These are phyloP conservation scores for Cyberlindnera misumaiensis DNA, from an alignment of 805 yeast species.

Conservation along the genomic window DNA sequence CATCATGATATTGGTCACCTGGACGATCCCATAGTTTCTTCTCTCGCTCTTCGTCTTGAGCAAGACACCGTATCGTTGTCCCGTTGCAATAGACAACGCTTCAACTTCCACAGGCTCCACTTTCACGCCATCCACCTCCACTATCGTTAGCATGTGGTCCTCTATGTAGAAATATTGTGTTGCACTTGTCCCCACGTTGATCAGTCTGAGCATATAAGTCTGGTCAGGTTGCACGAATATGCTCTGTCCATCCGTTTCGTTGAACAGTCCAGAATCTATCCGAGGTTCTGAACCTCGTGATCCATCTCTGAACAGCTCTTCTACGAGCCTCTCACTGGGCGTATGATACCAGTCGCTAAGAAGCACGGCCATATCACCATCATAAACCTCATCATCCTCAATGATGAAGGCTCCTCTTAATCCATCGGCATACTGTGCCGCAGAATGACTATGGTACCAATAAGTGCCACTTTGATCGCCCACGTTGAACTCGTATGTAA, in stretches of 20 bases:
- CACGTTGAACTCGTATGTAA: slow-evolving; percentile 35
- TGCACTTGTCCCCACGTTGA: slow-evolving; percentile 52
- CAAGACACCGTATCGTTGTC: slow-evolving; percentile 68
- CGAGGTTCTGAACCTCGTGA: slow-evolving; percentile 42
- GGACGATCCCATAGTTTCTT: slow-evolving; percentile 42
- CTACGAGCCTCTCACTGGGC: slow-evolving; percentile 29
- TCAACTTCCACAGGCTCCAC: slow-evolving; percentile 43
- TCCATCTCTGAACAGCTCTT: slow-evolving; percentile 32
- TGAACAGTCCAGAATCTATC: slow-evolving; percentile 40
- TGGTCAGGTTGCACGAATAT: slow-evolving; percentile 36
- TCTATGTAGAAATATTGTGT: slow-evolving; percentile 50
- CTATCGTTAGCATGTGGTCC: slow-evolving; percentile 44
- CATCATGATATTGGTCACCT: slow-evolving; percentile 57
- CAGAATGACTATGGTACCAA: slow-evolving; percentile 51
- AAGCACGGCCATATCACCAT: slow-evolving; percentile 38
- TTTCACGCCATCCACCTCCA: slow-evolving; percentile 54
- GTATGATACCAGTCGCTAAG: slow-evolving; percentile 46
- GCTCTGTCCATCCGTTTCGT: slow-evolving; percentile 39
- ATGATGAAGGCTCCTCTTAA: slow-evolving; percentile 38
- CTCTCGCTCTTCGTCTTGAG: slow-evolving; percentile 41
- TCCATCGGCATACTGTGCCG: slow-evolving; percentile 43
- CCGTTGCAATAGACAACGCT: slow-evolving; percentile 55
- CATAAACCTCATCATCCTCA: slow-evolving; percentile 26
- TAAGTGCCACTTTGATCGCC: slow-evolving; percentile 39
- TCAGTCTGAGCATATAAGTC: slow-evolving; percentile 42